phyloP scores from a whole-genome alignment of 2,329 filamentous ascomycete genomes.

The Talaromyces piceae region DNA sequence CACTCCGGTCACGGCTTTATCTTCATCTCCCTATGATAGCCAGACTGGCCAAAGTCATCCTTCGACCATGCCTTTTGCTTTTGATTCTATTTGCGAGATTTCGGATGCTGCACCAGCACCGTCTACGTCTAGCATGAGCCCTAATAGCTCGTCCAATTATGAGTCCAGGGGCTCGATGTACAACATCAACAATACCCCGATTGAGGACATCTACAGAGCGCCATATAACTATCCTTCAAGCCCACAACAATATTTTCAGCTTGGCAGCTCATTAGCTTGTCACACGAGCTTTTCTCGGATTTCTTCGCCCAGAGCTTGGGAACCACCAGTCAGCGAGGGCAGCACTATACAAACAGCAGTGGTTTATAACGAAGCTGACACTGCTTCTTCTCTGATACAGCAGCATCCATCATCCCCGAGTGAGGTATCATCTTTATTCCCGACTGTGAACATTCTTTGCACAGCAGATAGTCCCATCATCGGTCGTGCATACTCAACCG shows the following conservation, averaged over 20 bases:
- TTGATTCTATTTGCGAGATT: conserved; percentile 13
- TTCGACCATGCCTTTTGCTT: background rate
- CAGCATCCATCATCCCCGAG: conserved; percentile 16
- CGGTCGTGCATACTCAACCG: conserved; percentile 22
- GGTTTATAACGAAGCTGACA: conserved; percentile 20
- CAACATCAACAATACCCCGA: conserved; percentile 23
- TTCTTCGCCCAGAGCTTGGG: conserved; percentile 25
- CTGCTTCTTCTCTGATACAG: conserved; percentile 14
- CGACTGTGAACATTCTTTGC: conserved; percentile 17
- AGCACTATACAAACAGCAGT: conserved; percentile 13
- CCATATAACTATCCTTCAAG: conserved; percentile 26
- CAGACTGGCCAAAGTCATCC: background rate
- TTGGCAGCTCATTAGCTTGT: conserved; percentile 24
- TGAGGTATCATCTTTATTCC: conserved; percentile 21
- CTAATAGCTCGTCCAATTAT: conserved; percentile 14
- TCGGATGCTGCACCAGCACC: conserved; percentile 10
- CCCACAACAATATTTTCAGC: conserved; percentile 25
- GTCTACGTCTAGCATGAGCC: conserved; percentile 21
- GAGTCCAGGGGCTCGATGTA: conserved; percentile 18
- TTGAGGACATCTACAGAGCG: conserved; percentile 25
- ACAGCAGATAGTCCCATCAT: conserved; percentile 21
- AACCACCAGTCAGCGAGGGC: conserved; percentile 13
- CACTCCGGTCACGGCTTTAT: background rate
- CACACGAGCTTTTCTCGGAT: conserved; percentile 20
- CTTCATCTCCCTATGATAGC: background rate